Evolutionary conservation across 2,329 filamentous ascomycete genomes (phyloP).

Genomic region (Tolypocladium sp.): DNA sequence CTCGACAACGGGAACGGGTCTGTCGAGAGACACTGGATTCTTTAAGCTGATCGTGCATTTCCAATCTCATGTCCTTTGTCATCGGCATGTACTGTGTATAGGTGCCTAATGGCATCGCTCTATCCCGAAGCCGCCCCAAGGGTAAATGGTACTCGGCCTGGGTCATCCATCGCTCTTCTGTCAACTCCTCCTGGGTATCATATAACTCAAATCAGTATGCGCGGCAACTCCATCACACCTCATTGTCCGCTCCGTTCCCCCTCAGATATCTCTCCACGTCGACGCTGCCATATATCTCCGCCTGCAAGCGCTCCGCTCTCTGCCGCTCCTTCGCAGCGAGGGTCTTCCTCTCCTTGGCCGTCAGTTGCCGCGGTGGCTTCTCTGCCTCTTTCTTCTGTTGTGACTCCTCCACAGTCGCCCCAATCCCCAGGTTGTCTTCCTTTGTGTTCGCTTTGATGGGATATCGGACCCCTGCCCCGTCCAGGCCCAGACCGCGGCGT

Average conservation of each 20-base stretch:
- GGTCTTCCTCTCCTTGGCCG: conserved; percentile 42
- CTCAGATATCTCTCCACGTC: conserved; percentile 69
- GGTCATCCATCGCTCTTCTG: not conserved
- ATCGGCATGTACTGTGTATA: no score
- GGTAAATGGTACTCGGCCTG: not conserved
- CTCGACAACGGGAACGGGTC: not conserved
- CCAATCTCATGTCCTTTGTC: not conserved
- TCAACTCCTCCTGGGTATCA: not conserved
- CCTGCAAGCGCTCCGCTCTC: conserved; percentile 53
- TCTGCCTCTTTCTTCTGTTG: conserved; percentile 33
- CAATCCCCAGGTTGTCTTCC: conserved; percentile 66
- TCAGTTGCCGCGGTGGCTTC: conserved; percentile 50
- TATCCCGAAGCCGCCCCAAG: not conserved
- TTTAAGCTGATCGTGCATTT: not conserved
- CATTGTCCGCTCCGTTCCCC: conserved; percentile 10
- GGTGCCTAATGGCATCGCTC: not conserved
- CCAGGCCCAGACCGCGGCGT: conserved; percentile 60
- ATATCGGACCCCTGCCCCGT: conserved; percentile 62
- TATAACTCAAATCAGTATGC: not conserved
- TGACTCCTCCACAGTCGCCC: conserved; percentile 29
- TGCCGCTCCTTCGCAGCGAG: conserved; percentile 39
- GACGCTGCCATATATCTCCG: conserved; percentile 66
- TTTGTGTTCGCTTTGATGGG: conserved; percentile 69
- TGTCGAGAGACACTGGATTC: not conserved
- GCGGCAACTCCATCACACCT: not conserved